These are phyloP conservation scores for Gliomastix tumulicola DNA, from an alignment of 2,329 filamentous ascomycete genomes.

Conservation along the genomic window DNA sequence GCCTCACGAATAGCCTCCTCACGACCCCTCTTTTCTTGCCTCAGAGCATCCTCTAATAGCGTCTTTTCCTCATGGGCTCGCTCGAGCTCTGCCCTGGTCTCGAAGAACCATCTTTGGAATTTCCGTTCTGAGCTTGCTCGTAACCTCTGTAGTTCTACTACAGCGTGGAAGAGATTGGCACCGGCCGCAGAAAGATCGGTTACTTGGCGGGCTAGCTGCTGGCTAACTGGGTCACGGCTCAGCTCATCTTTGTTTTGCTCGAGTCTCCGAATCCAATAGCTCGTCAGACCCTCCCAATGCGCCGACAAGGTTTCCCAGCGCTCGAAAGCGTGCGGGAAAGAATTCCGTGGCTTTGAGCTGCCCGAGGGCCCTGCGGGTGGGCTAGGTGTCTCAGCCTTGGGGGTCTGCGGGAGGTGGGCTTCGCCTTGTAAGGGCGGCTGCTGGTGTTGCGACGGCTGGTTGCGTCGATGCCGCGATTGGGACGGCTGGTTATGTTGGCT, in stretches of 20 bases:
- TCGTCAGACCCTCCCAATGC: slow-evolving; percentile 95
- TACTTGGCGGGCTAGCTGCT: slow-evolving; percentile 88
- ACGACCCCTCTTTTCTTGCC: slow-evolving; percentile 64
- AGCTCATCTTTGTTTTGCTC: slow-evolving; percentile 87
- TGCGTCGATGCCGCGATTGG: slow-evolving; percentile 8
- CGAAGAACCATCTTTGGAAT: slow-evolving; percentile 98
- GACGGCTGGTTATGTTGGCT: slow-evolving; percentile 12
- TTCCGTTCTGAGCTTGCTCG: slow-evolving; percentile 94
- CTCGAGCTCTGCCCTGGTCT: slow-evolving; percentile 84
- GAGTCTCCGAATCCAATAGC: slow-evolving; percentile 91
- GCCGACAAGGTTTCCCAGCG: slow-evolving; percentile 95
- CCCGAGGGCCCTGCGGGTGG: slow-evolving; percentile 7
- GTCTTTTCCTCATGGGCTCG: slow-evolving; percentile 75
- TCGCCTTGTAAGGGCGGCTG: slow-evolving; percentile 8
- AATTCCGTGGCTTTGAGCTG: slow-evolving; percentile 46
- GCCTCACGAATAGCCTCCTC: slow-evolving; percentile 60
- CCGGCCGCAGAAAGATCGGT: slow-evolving; percentile 96
- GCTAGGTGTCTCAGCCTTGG: slow-evolving; percentile 2
- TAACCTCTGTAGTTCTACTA: slow-evolving; percentile 89
- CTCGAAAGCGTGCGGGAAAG: slow-evolving; percentile 95
- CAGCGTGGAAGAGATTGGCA: slow-evolving; percentile 94
- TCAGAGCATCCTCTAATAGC: slow-evolving; percentile 69
- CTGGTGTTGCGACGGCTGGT: slow-evolving; percentile 7
- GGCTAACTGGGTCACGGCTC: slow-evolving; percentile 71
- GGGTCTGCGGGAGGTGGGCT: slow-evolving; percentile 4